phyloP scores from a whole-genome alignment of 148 eudicot species.

The Rhododendron mucronatum region DNA sequence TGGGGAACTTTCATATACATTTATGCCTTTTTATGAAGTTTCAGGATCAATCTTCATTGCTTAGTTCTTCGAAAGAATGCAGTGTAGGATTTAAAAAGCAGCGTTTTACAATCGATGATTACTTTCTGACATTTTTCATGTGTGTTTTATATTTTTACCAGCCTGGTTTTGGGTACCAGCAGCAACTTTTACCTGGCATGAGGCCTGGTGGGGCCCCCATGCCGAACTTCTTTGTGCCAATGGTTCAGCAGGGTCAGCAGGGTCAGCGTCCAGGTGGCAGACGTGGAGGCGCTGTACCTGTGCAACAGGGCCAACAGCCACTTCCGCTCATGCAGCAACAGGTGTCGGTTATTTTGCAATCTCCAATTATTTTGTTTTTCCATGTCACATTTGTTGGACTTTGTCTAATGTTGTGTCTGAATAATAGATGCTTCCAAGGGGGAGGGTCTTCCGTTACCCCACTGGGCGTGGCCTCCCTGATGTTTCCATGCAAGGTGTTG shows the following conservation, averaged over 20 bases:
- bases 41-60: background rate
- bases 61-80: background rate
- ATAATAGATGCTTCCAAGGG: constrained; percentile 68
- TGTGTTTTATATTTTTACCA: constrained; percentile 11
- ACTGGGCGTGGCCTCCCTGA: constrained; percentile 54
- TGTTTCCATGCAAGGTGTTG: constrained; percentile 40
- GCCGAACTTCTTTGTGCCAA: constrained; percentile 74
- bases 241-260: constrained; percentile 73
- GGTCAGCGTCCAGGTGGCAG: constrained; percentile 76
- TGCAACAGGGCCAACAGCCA: constrained; percentile 63
- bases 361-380: background rate
- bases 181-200: constrained; percentile 72
- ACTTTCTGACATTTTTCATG: background rate
- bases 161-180: constrained; percentile 85
- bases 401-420: background rate
- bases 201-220: constrained; percentile 66
- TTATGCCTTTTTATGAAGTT: constrained; percentile 4
- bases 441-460: constrained; percentile 51
- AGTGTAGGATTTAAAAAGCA: background rate
- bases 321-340: constrained; percentile 65
- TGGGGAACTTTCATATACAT: background rate
- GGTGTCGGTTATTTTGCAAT: constrained; percentile 21
- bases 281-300: constrained; percentile 46
- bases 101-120: background rate
- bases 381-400: background rate